Base-by-base conservation (phyloP, 2,329 filamentous ascomycete genomes). In the Hypoxylon sp. region DNA sequence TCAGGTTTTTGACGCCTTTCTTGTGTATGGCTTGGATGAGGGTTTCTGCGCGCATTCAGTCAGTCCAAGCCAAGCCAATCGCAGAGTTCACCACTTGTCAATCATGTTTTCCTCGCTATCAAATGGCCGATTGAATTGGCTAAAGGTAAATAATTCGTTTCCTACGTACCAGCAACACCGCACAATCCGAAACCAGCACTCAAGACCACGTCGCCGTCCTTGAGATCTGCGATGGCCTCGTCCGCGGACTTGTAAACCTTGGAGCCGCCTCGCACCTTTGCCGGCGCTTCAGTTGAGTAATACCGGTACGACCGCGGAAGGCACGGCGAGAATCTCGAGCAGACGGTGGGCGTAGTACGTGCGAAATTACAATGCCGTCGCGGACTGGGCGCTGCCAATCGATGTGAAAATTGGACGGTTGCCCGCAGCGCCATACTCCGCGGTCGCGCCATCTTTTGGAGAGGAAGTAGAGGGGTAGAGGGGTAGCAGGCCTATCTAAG, bases 111-210 rank as follows among this genome's bases (percentile, higher is more conserved):
- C 9, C 8, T 2, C 30, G 11, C 24, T 18, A 4, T 9, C 3
- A 14, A 18, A 36, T 55, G 46, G 28, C 32, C 8, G 4, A 26
- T 48, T 44, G n/a, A 26, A n/a, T 14, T 38, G 11, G 12, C n/a
- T 11, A 28, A n/a, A n/a, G n/a, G n/a, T n/a, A n/a, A n/a, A n/a
- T n/a, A n/a, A 18, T 24, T 28, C 3, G 9, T 2, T 48, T 36
- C 56, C 4, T 49, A 56, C 80, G 57, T 79, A 88, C 87, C 86
- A 57, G 89, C 87, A 16, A 93, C 90, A 69, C 92, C 92, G 71
- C 91, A 94, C 11, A 95, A 84, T n/a, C 92, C 92, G 76, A 95
- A 95, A 1, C 92, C 92, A 14, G 91, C 89, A 74, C 91, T 93
- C 58, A 95, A 81, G 33, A 95, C 82, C 0, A 87, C 91, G 9